Conservation (phyloP, 306 rosid species). For the cucumber (Cucumis sativus) region DNA sequence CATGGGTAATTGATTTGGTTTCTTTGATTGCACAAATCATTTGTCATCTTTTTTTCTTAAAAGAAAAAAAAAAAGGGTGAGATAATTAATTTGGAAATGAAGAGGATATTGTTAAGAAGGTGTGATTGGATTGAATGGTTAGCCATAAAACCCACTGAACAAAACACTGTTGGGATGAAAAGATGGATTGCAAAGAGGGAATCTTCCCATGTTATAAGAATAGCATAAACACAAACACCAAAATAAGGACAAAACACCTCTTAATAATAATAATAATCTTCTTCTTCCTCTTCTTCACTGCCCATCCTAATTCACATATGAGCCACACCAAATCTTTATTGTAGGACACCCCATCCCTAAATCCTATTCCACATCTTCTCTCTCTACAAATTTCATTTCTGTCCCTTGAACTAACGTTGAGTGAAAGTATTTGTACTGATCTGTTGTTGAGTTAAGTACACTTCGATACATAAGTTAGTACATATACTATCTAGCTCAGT, state of each 20-base stretch:
- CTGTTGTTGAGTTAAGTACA: no score
- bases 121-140: not conserved
- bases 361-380: not conserved
- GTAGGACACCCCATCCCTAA: not conserved
- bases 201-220: slow-evolving; percentile 69
- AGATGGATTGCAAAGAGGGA: slow-evolving; percentile 40
- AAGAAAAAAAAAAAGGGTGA: no score
- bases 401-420: no score
- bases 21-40: not conserved
- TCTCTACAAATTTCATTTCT: no score
- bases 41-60: no score
- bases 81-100: not conserved
- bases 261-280: not conserved
- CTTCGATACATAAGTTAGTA: no score
- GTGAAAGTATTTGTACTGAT: no score
- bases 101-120: not conserved
- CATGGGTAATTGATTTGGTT: not conserved
- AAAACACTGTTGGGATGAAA: slow-evolving; percentile 21
- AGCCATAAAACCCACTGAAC: not conserved
- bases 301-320: not conserved
- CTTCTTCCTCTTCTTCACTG: not conserved
- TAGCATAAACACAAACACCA: slow-evolving; percentile 33
- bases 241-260: slow-evolving; percentile 41
- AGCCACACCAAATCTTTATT: slow-evolving; percentile 9
- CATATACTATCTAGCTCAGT: no score